Base-by-base conservation (phyloP, 1,284 basidiomycete species). In the Testicularia cyperi region DNA sequence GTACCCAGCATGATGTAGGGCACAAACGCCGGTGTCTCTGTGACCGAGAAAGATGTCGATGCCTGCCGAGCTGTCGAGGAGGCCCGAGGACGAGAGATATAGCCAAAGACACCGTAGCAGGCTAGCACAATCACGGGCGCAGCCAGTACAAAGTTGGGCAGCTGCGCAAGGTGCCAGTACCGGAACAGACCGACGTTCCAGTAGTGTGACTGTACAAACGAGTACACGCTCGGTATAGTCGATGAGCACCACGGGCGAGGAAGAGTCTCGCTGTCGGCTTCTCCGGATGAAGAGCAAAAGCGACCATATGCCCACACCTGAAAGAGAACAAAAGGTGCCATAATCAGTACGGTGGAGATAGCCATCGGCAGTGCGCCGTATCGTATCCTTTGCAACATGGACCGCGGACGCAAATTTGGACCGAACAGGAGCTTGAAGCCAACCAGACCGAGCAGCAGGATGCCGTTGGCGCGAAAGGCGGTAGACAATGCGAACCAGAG, bases 91-190 rank as follows among this genome's bases (percentile, higher is more conserved):
- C 12, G 8, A 16, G 20, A 19, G 27, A 12, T 28, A 41, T 34
- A 63, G n/a, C 13, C 9, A 12, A 13, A n/a, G 14, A 29, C 22
- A 13, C 30, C 37, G 25, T 36, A 44, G 16, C 20, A 18, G 6
- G 26, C 16, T 18, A 61, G 38, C 12, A 37, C n/a, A 4, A 74
- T 48, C n/a, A 88, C 82, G 0, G 94, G 94, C 0, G 83, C 71
- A 1, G 88, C 86, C 29, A 97, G 80, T 38, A 87, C 47, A 74
- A 97, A 88, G 77, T 97, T 96, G 23, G 94, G 94, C 2, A 90
- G 57, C 75, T 97, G 92, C 21, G 83, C 78, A 5, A 80, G 45
- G 0, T 86, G 85, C 91, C 91, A 98, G 78, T 98, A 97, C 1
- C 81, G 83, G 46, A 96, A 78, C 53, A 91, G 83, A 5, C 92